These are phyloP conservation scores for Periconia macrospinosa DNA, from an alignment of 2,329 filamentous ascomycete genomes.

Conservation along the genomic window DNA sequence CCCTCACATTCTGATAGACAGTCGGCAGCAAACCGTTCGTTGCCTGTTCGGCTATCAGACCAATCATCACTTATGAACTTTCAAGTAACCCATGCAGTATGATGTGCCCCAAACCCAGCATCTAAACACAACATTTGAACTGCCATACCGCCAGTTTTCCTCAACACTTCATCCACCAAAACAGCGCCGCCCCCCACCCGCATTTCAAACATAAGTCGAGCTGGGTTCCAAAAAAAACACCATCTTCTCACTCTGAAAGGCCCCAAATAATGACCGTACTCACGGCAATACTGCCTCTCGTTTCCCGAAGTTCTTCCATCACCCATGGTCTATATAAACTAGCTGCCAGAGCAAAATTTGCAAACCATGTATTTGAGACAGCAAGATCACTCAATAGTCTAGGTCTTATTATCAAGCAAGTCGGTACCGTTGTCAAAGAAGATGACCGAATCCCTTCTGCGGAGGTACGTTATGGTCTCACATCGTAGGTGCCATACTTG, in stretches of 20 bases:
- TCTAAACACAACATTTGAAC: background rate
- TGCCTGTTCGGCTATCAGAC: constrained; percentile 1
- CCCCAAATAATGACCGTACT: constrained; percentile 33
- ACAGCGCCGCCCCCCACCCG: background rate
- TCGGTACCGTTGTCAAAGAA: constrained; percentile 41
- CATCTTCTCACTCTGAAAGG: background rate
- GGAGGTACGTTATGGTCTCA: constrained; percentile 26
- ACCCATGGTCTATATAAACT: constrained; percentile 38
- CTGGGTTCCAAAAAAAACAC: background rate
- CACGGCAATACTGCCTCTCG: constrained; percentile 38
- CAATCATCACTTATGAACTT: constrained; percentile 2
- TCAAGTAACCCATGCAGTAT: constrained; percentile 1
- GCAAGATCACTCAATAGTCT: constrained; percentile 40
- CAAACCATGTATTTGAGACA: constrained; percentile 30
- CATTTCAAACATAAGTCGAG: background rate
- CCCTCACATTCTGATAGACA: background rate
- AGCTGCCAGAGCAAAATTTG: constrained; percentile 25
- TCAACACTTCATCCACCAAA: background rate
- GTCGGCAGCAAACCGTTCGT: no score
- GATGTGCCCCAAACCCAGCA: constrained; percentile 6
- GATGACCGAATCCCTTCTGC: constrained; percentile 40
- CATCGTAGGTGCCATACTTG: background rate
- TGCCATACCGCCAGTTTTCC: constrained; percentile 1
- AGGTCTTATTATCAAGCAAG: constrained; percentile 40
- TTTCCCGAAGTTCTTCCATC: constrained; percentile 36